Evolutionary conservation across 257 asterid genomes (phyloP).

Genomic region (Lantana camara): DNA sequence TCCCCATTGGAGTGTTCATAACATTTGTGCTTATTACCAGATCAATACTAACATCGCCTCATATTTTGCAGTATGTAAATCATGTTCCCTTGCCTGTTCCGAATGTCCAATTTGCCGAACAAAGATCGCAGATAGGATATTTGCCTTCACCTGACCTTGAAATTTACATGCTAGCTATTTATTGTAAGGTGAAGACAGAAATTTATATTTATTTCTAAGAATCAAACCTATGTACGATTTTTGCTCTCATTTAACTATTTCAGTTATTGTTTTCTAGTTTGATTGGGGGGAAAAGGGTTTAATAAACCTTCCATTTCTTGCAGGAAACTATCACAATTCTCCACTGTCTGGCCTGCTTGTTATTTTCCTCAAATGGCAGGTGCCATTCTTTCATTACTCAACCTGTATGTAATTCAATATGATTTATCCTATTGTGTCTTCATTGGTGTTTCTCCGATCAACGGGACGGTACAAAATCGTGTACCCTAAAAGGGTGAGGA

Average conservation of each 20-base stretch:
- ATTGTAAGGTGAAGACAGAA: conserved; percentile 30
- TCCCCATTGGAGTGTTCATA: conserved; percentile 16
- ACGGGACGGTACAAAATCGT: conserved; percentile 31
- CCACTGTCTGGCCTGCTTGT: conserved; percentile 35
- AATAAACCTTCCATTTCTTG: conserved; percentile 14
- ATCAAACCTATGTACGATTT: too few relatives aligned
- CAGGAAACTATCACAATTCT: conserved; percentile 41
- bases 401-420: conserved; percentile 55
- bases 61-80: conserved; percentile 80
- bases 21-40: not conserved
- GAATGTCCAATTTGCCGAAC: conserved; percentile 91
- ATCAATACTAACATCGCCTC: conserved; percentile 25
- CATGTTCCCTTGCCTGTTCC: conserved; percentile 93
- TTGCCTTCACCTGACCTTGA: conserved; percentile 63
- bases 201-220: not conserved
- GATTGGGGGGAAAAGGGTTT: not conserved
- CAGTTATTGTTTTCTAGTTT: not conserved
- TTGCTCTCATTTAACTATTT: not conserved
- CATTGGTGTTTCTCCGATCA: conserved; percentile 28
- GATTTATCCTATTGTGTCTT: conserved; percentile 30
- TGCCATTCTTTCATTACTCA: conserved; percentile 55
- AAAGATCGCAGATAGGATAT: conserved; percentile 75
- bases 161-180: conserved; percentile 20
- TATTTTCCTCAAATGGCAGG: conserved; percentile 44
- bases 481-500: conserved; percentile 8